phyloP scores from a whole-genome alignment of 2,329 filamentous ascomycete species.

The Colletotrichum siamense region DNA sequence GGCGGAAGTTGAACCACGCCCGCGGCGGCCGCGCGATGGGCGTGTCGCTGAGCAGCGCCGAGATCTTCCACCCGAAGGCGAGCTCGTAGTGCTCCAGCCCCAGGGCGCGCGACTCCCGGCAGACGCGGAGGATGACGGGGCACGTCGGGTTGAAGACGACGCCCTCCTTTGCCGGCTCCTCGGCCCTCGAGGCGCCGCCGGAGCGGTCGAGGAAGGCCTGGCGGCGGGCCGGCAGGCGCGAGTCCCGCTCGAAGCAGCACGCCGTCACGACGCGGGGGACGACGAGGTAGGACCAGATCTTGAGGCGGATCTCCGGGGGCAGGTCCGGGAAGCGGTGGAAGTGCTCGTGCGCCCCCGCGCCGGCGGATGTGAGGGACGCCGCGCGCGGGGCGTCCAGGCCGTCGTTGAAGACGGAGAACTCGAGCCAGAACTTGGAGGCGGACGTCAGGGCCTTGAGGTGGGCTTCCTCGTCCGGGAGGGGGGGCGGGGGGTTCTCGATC shows the following conservation, averaged over 20 bases:
- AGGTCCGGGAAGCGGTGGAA: slow-evolving; percentile 45
- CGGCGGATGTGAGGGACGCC: background rate
- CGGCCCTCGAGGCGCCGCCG: slow-evolving; percentile 18
- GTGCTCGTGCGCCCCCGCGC: slow-evolving; percentile 31
- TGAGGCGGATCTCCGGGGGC: slow-evolving; percentile 52
- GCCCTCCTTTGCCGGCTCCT: slow-evolving; percentile 11
- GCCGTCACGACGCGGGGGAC: slow-evolving; percentile 50
- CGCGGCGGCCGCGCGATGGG: slow-evolving; percentile 39
- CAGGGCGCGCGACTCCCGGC: slow-evolving; percentile 46
- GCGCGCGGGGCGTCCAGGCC: slow-evolving; percentile 32
- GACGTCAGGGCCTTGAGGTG: slow-evolving; percentile 7
- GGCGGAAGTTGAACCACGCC: slow-evolving; percentile 53
- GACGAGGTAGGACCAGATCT: slow-evolving; percentile 51
- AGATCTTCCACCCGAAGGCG: slow-evolving; percentile 52
- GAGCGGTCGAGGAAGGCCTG: background rate
- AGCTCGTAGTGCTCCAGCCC: slow-evolving; percentile 50
- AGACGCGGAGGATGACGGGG: slow-evolving; percentile 50
- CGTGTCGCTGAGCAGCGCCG: slow-evolving; percentile 40
- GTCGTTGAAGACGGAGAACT: slow-evolving; percentile 51
- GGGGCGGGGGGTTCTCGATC: background rate
- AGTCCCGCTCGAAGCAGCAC: slow-evolving; percentile 44
- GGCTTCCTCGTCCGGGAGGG: background rate
- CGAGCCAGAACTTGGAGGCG: slow-evolving; percentile 46
- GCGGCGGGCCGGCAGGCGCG: slow-evolving; percentile 31
- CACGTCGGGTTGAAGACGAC: slow-evolving; percentile 29